These are phyloP conservation scores for Colletotrichum brevisporum DNA, from an alignment of 2,329 filamentous ascomycete genomes.

Conservation along the genomic window DNA sequence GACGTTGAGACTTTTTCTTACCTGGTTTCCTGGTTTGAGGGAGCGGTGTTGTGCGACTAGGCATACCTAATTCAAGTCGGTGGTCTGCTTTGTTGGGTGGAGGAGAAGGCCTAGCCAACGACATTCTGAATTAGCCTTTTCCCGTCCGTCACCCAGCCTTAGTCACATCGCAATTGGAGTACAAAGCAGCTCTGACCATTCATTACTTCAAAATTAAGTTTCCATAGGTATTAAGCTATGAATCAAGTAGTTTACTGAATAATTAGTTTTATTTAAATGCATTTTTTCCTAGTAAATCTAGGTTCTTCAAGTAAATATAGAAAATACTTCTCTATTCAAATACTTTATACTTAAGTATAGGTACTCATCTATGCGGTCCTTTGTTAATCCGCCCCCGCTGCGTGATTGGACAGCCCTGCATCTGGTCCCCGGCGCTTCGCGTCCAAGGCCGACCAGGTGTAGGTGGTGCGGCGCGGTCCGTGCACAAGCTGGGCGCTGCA, in stretches of 20 bases:
- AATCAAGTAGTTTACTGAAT: not conserved
- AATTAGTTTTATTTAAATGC: not conserved
- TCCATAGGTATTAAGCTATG: not conserved
- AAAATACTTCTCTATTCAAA: not conserved
- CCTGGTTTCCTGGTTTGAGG: not conserved
- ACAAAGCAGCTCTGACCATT: not conserved
- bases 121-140: not conserved
- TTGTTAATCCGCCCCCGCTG: not conserved
- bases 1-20: not conserved
- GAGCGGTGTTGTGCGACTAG: too few species aligned
- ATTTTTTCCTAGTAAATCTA: not conserved
- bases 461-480: not conserved
- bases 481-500: slow-evolving; percentile 26
- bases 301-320: not conserved
- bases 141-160: not conserved
- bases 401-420: too few species aligned
- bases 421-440: too few species aligned
- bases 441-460: not conserved
- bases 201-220: not conserved
- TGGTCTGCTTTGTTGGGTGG: not conserved
- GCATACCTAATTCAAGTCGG: not conserved
- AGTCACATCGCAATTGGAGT: too few species aligned
- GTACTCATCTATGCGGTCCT: not conserved
- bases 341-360: not conserved
- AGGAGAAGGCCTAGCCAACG: not conserved